A percentile compares a stretch with the other conserved stretches of the same genome.
These are phyloP conservation scores for Platismatia glauca DNA, from an alignment of 495 filamentous ascomycete genomes.

Conservation along the genomic window DNA sequence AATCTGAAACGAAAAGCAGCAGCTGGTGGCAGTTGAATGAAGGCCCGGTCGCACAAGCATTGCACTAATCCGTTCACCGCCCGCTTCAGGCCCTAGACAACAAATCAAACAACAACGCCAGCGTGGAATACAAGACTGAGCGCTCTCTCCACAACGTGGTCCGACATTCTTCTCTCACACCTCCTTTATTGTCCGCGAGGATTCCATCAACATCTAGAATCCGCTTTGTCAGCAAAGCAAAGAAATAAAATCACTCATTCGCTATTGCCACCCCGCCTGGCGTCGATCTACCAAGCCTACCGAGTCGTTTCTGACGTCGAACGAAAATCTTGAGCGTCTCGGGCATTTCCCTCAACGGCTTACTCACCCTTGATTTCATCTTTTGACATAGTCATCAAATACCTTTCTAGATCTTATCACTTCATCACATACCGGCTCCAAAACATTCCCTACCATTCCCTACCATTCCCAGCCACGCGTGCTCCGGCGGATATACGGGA, in stretches of 20 bases:
- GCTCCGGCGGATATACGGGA: background rate
- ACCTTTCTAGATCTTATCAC: background rate
- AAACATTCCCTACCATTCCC: constrained; percentile 10
- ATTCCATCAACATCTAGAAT: background rate
- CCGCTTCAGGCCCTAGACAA: background rate
- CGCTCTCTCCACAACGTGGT: background rate
- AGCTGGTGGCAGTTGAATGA: constrained; percentile 1
- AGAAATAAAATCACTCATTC: no score
- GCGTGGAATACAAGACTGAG: constrained; percentile 1
- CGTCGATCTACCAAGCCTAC: constrained; percentile 3
- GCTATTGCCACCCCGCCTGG: constrained; percentile 20
- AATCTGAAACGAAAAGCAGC: constrained; percentile 1
- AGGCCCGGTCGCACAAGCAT: constrained; percentile 11
- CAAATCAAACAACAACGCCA: constrained; percentile 2
- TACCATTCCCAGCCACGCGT: constrained; percentile 13
- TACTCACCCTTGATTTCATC: background rate
- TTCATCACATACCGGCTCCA: background rate
- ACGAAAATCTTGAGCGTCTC: constrained; percentile 2
- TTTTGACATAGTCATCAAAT: background rate
- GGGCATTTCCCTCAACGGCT: background rate
- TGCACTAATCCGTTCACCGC: constrained; percentile 13
- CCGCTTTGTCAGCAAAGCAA: constrained; percentile 19
- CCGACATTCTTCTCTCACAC: constrained; percentile 5
- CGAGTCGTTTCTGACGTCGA: no score
- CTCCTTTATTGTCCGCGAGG: constrained; percentile 1